Percentiles rank a stretch among this genome's conserved stretches.
These are phyloP conservation scores for Zea luxurians DNA, from an alignment of 176 grass and related monocot species.

Conservation along the genomic window DNA sequence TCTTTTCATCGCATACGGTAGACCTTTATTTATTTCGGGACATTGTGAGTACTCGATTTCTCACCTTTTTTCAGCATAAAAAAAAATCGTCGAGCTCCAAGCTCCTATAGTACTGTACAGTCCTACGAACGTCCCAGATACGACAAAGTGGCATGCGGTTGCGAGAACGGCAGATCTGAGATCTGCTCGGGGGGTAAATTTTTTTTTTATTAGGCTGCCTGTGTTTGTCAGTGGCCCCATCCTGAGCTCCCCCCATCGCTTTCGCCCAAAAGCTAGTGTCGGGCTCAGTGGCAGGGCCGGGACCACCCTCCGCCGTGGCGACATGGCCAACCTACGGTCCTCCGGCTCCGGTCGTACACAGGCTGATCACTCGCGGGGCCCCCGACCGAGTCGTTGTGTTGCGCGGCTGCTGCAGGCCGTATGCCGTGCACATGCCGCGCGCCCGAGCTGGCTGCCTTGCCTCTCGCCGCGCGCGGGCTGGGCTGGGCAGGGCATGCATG, in stretches of 20 bases:
- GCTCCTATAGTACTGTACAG: no score
- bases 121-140: neutral
- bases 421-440: neutral
- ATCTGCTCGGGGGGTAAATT: slow-evolving; percentile 7
- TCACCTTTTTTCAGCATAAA: no score
- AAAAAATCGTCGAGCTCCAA: no score
- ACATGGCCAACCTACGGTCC: neutral
- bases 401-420: neutral
- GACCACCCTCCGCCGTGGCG: neutral
- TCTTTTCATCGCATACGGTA: no score
- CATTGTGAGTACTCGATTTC: no score
- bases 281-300: neutral
- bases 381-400: neutral
- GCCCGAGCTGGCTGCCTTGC: neutral
- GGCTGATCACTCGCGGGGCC: neutral
- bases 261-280: slow-evolving; percentile 42
- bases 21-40: no score
- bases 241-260: slow-evolving; percentile 18
- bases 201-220: neutral
- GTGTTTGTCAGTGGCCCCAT: neutral
- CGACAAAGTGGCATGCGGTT: neutral
- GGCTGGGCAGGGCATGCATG: no score
- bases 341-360: slow-evolving; percentile 4
- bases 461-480: no score
- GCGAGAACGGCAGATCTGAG: slow-evolving; percentile 39